Base-by-base conservation (phyloP, 2,329 filamentous ascomycete genomes). In the Coleophoma eucalyptorum region DNA sequence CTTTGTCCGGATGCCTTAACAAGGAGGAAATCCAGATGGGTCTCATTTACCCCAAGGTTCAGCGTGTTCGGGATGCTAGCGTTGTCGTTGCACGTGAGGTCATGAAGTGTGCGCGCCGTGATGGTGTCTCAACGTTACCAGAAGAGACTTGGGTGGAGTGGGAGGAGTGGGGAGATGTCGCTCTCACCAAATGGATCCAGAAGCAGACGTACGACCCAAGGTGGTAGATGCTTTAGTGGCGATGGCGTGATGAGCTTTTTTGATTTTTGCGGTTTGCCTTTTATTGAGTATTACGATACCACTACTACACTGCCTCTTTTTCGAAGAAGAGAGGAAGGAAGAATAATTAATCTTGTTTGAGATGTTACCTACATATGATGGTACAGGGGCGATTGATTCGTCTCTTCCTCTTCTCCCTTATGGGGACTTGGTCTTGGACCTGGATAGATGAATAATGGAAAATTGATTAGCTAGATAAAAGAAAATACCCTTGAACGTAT, bases 31-130 rank as follows among this genome's bases (percentile, higher is more conserved):
- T 90, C 63, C 82, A 86, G 50, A 83, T 86, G 67, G 90, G 90
- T 49, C 85, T 95, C 67, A 86, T 97, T 65, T 97, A 99, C 75
- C 94, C 90, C 12, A 83, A 86, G 66, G 89, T 99, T 65, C 85
- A 90, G 69, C 88, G 94, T 56, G 96, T 99, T 58, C 84, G 94
- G 42, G 90, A 97, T 32, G 92, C 96, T 53, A 93, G 86, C 65
- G 79, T 96, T 52, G 70, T 89, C 44, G 92, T 97, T 31, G 90
- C 92, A 32, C 84, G 90, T 46, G 90, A 93, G 71, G 92, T 97
- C 60, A 97, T 97, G 79, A 92, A 94, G 68, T 86, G 90, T 19
- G 92, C 93, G 5, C 88, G 95, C 63, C 78, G 86, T 56, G 90
- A 90, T 61, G 87, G 88, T 54, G 88, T 96, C 46, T 86, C 86